Evolutionary conservation across 768 basidiomycete species (phyloP).

Genomic region (Suillus occidentalis): DNA sequence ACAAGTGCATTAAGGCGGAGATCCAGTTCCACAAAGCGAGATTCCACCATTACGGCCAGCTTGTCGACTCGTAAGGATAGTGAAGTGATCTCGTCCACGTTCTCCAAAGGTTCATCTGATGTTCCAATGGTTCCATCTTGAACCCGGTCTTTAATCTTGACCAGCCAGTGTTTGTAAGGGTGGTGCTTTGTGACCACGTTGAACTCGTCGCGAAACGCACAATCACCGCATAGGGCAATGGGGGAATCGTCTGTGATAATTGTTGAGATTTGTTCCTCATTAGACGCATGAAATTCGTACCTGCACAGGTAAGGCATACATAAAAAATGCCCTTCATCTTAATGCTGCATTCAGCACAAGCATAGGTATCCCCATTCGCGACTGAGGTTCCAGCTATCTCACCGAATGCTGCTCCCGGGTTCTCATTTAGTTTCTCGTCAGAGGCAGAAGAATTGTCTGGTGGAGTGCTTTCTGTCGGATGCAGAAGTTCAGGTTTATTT

Average conservation of each 20-base stretch:
- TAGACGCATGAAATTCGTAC: background rate
- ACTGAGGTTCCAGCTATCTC: background rate
- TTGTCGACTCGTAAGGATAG: background rate
- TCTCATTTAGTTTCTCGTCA: background rate
- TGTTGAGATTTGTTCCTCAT: background rate
- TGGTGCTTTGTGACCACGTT: background rate
- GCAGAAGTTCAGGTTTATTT: background rate
- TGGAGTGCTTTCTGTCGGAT: background rate
- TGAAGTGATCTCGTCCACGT: background rate
- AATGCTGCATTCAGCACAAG: background rate
- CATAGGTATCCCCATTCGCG: background rate
- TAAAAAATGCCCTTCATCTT: background rate
- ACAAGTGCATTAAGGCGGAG: background rate
- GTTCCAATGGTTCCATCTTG: background rate
- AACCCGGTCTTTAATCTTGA: background rate
- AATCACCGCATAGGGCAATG: background rate
- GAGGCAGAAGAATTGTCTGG: background rate
- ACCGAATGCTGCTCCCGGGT: background rate
- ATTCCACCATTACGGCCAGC: background rate
- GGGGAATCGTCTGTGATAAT: background rate
- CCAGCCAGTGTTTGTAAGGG: background rate
- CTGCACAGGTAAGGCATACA: background rate
- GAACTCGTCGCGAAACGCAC: background rate
- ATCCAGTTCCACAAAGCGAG: background rate
- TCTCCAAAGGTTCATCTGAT: background rate